These are phyloP conservation scores for Plantago elongata DNA, from an alignment of 257 asterid species.

Conservation along the genomic window DNA sequence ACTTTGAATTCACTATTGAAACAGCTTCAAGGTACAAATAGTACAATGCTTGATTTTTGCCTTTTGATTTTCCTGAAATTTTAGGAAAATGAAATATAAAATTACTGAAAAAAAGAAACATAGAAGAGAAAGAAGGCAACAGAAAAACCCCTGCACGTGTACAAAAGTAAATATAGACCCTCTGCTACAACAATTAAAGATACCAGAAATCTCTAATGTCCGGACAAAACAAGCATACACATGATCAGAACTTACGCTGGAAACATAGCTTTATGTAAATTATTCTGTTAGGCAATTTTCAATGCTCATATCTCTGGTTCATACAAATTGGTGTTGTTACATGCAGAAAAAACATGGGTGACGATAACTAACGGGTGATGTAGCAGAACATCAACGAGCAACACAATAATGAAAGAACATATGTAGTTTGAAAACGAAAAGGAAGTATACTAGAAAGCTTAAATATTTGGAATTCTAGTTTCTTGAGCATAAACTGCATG, in stretches of 20 bases:
- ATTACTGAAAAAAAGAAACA: neutral
- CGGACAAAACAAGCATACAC: conserved; percentile 15
- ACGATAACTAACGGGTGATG: neutral
- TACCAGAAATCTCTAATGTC: conserved; percentile 8
- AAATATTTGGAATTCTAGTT: conserved; percentile 4
- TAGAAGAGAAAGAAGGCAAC: neutral
- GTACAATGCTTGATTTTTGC: conserved; percentile 77
- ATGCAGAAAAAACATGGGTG: neutral
- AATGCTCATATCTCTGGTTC: neutral
- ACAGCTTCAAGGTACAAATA: conserved; percentile 80
- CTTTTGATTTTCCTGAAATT: conserved; percentile 73
- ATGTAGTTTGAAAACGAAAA: neutral
- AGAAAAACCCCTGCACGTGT: conserved; percentile 3
- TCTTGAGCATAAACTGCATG: conserved; percentile 14
- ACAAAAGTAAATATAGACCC: conserved; percentile 10
- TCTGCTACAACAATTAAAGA: conserved; percentile 15
- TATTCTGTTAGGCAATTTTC: neutral
- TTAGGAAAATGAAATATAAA: neutral
- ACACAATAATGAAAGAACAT: neutral
- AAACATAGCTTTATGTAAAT: conserved; percentile 7
- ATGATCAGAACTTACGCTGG: conserved; percentile 6
- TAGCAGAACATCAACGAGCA: conserved; percentile 1
- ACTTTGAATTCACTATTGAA: conserved; percentile 76
- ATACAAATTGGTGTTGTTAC: neutral
- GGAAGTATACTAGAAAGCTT: conserved; percentile 1